Percentiles rank a stretch among this genome's conserved stretches.
phyloP scores from a whole-genome alignment of 352 stramenopile genomes.

The Halophytophthora polymorphica region DNA sequence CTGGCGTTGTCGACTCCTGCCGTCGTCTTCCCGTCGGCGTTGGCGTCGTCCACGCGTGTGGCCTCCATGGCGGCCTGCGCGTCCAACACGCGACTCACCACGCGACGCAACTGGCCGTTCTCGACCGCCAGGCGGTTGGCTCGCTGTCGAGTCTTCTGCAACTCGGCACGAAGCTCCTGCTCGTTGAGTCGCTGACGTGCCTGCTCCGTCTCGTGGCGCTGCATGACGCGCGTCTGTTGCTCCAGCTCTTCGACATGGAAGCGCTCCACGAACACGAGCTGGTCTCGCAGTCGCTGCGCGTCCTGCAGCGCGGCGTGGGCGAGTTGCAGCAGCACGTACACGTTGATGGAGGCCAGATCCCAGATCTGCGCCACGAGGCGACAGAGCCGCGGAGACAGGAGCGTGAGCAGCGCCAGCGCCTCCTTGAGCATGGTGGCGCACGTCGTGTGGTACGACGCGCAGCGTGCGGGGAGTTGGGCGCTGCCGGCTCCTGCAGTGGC shows the following conservation, averaged over 20 bases:
- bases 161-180: slow-evolving; percentile 44
- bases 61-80: slow-evolving; percentile 21
- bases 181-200: slow-evolving; percentile 29
- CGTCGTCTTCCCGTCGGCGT: slow-evolving; percentile 6
- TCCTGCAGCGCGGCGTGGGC: slow-evolving; percentile 35
- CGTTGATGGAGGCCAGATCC: slow-evolving; percentile 61
- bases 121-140: slow-evolving; percentile 46
- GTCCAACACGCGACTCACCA: slow-evolving; percentile 38
- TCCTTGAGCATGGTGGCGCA: slow-evolving; percentile 55
- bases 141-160: slow-evolving; percentile 51
- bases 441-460: slow-evolving; percentile 45
- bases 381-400: slow-evolving; percentile 46
- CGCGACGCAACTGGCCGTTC: slow-evolving; percentile 44
- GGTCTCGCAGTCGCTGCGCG: slow-evolving; percentile 25
- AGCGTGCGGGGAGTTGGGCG: slow-evolving; percentile 35
- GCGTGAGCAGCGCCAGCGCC: slow-evolving; percentile 33
- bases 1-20: slow-evolving; percentile 8
- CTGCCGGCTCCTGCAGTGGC: slow-evolving; percentile 4
- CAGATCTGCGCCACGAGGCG: slow-evolving; percentile 53
- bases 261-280: slow-evolving; percentile 25
- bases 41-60: slow-evolving; percentile 19
- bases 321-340: slow-evolving; percentile 61
- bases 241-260: slow-evolving; percentile 29
- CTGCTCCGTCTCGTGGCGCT: slow-evolving; percentile 39
- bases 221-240: slow-evolving; percentile 25